Evolutionary conservation across 768 basidiomycete genomes (phyloP), one percentile per base, ranked within the genome.

Genomic region (Gymnopilus dilepis): DNA sequence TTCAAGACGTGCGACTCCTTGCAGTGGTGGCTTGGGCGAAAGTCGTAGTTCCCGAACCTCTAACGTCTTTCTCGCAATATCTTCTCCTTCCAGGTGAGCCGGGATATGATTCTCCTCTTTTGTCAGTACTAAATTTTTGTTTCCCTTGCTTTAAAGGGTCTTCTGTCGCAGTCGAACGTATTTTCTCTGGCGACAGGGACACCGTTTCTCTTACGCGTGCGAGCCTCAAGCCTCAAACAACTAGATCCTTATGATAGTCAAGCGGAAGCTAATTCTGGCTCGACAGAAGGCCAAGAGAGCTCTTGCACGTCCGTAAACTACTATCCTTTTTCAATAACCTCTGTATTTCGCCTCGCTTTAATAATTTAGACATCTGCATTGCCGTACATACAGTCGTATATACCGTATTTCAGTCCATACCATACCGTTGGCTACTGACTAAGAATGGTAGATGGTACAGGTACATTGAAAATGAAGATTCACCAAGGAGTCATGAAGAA

Each of bases 31-130:
- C 9, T 26, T 24, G 66, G 45, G 1, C 60, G 67, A 6, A 50
- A 65, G 0, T 22, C 59, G 34, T 62, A 70, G 59, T 67, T 72
- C 54, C 73, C 74, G 2, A 68, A 70, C 21, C 65, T 75, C 2
- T 75, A 69, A 58, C 60, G 65, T 7, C 62, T 76, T 51, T 68
- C 71, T 0, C 54, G 67, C 24, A 70, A 76, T 54, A 61, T 76
- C 43, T 48, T 74, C 19, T 61, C 69, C 4, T 74, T 47, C 74
- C 75, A 38, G 74, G 74, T 72, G n/a, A n/a, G n/a, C n/a, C n/a
- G n/a, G n/a, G n/a, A n/a, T n/a, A n/a, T n/a, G n/a, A n/a, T n/a
- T n/a, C n/a, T n/a, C n/a, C n/a, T n/a, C n/a, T n/a, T n/a, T n/a
- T n/a, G n/a, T n/a, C n/a, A n/a, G n/a, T n/a, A n/a, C n/a, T n/a